Base-by-base conservation (phyloP, 352 stramenopile genomes). In the Phytophthora foliorum region DNA sequence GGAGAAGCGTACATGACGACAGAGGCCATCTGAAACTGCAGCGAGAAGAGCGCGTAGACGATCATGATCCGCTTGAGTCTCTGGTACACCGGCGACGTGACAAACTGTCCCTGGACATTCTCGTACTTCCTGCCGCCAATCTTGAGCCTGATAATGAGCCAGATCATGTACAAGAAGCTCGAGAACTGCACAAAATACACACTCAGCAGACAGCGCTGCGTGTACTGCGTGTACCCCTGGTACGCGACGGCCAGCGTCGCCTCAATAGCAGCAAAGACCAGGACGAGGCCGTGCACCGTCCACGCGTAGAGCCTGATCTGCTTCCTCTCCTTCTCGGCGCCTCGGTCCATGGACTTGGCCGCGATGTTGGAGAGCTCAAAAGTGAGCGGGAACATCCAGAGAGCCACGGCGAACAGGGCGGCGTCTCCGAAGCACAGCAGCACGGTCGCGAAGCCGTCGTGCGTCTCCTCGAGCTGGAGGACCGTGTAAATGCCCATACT, bases 41-140 rank as follows among this genome's bases (percentile, higher is more conserved):
- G 67, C 7, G 78, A 78, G 38, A 89, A 92, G 8, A 87, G 3
- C 3, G 72, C 76, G 49, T 89, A 92, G 24, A 92, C 79, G 16
- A 91, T 67, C 80, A 92, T 81, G 67, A 92, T 91, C 16, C 67
- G 69, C 66, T 91, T 86, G 57, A 92, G 80, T 36, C 84, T 75
- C 54, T 85, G 69, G 53, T 92, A 92, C n/a, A 92, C 70, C 8
- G 84, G 84, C 2, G 84, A 92, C 2, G 71, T 74, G 50, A 90
- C 72, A 38, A 92, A 89, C 38, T 77, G 63, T n/a, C 83, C 83
- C 50, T 91, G 77, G 2, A 91, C 75, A 27, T 80, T 88, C 56
- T 93, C 85, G 44, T 83, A 87, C 58, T 91, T 80, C 32, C 84
- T 75, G 31, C 81, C 82, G 13, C 65, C 72, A 13, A 78, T 52